These are phyloP conservation scores for Flueggea neowawraea DNA, from an alignment of 441 rosid species.

Conservation along the genomic window DNA sequence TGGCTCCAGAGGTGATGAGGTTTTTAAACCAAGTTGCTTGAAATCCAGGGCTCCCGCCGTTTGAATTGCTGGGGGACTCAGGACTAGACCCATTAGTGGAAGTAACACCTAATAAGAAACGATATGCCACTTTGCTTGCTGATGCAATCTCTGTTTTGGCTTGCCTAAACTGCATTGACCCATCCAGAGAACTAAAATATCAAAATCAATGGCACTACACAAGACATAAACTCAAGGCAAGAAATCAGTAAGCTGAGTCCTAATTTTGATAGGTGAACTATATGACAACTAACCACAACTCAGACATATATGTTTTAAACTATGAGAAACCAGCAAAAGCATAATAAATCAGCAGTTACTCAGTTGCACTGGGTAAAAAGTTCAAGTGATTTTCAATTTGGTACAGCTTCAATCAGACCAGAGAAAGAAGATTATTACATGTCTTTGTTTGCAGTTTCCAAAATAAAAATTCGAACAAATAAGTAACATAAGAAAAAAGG, in stretches of 20 bases:
- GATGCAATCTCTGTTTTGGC: slow-evolving; percentile 94
- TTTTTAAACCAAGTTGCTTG: slow-evolving; percentile 88
- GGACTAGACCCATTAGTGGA: slow-evolving; percentile 37
- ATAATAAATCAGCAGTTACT: no score
- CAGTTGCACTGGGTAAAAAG: no score
- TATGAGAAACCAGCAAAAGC: neutral
- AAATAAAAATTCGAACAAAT: no score
- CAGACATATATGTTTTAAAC: neutral
- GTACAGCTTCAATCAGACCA: no score
- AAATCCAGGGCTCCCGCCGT: slow-evolving; percentile 53
- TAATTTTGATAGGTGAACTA: neutral
- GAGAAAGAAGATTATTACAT: no score
- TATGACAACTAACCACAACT: neutral
- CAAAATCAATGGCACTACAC: no score
- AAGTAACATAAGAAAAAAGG: no score
- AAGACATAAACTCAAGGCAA: no score
- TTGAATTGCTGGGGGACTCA: slow-evolving; percentile 56
- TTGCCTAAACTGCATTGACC: slow-evolving; percentile 71
- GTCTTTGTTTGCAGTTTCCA: no score
- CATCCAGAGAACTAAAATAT: slow-evolving; percentile 1
- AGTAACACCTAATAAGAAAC: slow-evolving; percentile 64
- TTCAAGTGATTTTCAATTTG: no score
- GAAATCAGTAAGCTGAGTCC: no score
- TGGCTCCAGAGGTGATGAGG: slow-evolving; percentile 58
- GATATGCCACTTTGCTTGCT: slow-evolving; percentile 97